Conservation (phyloP, 2,329 filamentous ascomycete species). For the Alternaria dauci region DNA sequence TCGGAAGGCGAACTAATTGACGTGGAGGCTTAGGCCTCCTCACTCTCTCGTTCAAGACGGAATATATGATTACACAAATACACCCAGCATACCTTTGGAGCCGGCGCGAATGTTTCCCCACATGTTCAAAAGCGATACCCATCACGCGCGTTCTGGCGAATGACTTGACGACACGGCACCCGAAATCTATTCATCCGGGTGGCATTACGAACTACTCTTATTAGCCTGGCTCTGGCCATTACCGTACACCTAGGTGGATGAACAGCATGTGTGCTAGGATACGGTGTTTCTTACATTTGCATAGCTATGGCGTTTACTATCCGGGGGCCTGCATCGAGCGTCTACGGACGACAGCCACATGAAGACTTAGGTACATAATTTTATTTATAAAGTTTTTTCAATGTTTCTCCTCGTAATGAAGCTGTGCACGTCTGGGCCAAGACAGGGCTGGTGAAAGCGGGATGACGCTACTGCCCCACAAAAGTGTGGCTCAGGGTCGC, state of each 20-base stretch:
- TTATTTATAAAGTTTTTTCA: not conserved
- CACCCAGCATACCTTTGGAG: conserved; percentile 9
- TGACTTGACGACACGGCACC: conserved; percentile 23
- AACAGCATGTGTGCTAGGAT: conserved; percentile 24
- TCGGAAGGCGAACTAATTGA: conserved; percentile 44
- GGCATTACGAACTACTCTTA: conserved; percentile 6
- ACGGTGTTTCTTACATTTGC: conserved; percentile 25
- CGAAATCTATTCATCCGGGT: conserved; percentile 15
- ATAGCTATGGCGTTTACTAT: conserved; percentile 37
- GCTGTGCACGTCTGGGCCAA: not conserved
- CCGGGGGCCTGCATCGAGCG: not conserved
- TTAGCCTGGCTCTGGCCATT: conserved; percentile 8
- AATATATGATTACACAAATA: conserved; percentile 2
- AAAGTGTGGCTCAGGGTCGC: conserved; percentile 6
- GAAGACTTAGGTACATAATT: conserved; percentile 1
- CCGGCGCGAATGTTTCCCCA: conserved; percentile 31
- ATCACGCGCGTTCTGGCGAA: conserved; percentile 26
- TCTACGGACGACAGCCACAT: conserved; percentile 7
- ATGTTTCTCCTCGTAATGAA: not conserved
- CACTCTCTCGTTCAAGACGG: not conserved
- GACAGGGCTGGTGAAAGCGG: not conserved
- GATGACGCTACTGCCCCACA: conserved; percentile 17
- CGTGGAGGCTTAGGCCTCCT: conserved; percentile 28
- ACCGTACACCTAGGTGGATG: conserved; percentile 17
- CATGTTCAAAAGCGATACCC: conserved; percentile 46